Percentiles rank a stretch among this genome's conserved stretches.
Evolutionary conservation across 306 rosid species (phyloP).

Genomic region (Trifolium pratense): DNA sequence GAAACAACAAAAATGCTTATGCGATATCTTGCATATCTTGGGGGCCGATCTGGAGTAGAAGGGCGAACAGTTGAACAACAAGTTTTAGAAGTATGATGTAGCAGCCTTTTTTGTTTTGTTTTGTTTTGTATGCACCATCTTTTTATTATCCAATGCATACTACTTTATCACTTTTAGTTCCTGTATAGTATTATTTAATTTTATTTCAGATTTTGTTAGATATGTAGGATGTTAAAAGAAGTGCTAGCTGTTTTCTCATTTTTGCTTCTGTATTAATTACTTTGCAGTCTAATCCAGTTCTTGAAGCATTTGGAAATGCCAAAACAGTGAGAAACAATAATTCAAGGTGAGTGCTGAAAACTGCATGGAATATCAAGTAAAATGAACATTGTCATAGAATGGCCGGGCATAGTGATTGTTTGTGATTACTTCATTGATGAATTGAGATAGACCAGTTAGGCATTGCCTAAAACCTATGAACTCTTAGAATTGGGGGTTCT

Average conservation of each 20-base stretch:
- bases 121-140: slow-evolving; percentile 30
- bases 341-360: slow-evolving; percentile 77
- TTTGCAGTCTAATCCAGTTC: slow-evolving; percentile 98
- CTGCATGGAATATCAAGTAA: slow-evolving; percentile 30
- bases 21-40: slow-evolving; percentile 98
- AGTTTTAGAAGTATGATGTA: slow-evolving; percentile 87
- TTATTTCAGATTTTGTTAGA: slow-evolving; percentile 33
- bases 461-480: slow-evolving; percentile 30
- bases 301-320: slow-evolving; percentile 99
- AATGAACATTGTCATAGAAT: slow-evolving; percentile 24
- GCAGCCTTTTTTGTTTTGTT: slow-evolving; percentile 26
- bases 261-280: slow-evolving; percentile 42
- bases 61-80: slow-evolving; percentile 99
- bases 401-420: slow-evolving; percentile 28
- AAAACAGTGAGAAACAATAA: slow-evolving; percentile 97
- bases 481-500: slow-evolving; percentile 35
- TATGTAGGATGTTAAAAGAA: slow-evolving; percentile 12
- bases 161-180: slow-evolving; percentile 9
- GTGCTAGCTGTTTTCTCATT: slow-evolving; percentile 43
- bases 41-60: slow-evolving; percentile 99
- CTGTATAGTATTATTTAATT: slow-evolving; percentile 35
- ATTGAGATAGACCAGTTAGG: slow-evolving; percentile 2
- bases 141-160: background rate
- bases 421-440: slow-evolving; percentile 6
- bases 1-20: slow-evolving; percentile 99